A percentile compares a stretch with the other conserved stretches of the same genome.
Conservation (phyloP, 371 early-diverging fungal species). For the Mucor velutinosus region DNA sequence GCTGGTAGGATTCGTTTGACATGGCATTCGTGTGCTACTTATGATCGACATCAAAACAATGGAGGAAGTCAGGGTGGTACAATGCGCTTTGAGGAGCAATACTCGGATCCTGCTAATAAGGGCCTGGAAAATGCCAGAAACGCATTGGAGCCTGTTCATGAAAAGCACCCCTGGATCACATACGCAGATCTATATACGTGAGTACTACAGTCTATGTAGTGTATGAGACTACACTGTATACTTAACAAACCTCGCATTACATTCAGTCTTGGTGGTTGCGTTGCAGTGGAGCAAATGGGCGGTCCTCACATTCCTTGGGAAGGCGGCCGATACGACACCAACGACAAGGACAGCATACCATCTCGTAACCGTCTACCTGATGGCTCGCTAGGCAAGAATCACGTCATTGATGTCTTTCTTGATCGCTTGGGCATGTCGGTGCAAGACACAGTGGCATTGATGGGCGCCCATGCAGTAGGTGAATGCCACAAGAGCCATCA, state of each 20-base stretch:
- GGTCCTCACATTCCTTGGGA: slow-evolving; percentile 77
- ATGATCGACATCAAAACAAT: slow-evolving; percentile 58
- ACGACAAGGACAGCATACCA: slow-evolving; percentile 49
- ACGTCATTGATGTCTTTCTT: slow-evolving; percentile 73
- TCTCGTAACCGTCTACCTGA: slow-evolving; percentile 85
- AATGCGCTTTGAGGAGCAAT: slow-evolving; percentile 69
- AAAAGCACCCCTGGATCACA: slow-evolving; percentile 66
- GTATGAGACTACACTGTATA: not conserved
- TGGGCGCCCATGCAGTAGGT: slow-evolving; percentile 88
- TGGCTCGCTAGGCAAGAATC: slow-evolving; percentile 69
- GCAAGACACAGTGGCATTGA: slow-evolving; percentile 77
- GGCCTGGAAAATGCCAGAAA: slow-evolving; percentile 73
- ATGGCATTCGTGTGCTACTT: slow-evolving; percentile 85
- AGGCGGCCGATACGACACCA: slow-evolving; percentile 71
- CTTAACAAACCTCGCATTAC: not conserved
- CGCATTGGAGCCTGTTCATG: slow-evolving; percentile 72
- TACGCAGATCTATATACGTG: slow-evolving; percentile 83
- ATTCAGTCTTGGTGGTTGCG: slow-evolving; percentile 71
- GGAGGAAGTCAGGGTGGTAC: slow-evolving; percentile 84
- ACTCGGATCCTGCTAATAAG: slow-evolving; percentile 72
- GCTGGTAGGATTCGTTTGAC: slow-evolving; percentile 64
- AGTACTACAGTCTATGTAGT: slow-evolving; percentile 30
- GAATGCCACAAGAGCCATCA: slow-evolving; percentile 80
- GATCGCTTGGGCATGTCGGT: slow-evolving; percentile 71
- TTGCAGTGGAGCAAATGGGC: slow-evolving; percentile 78